Evolutionary conservation across 2,329 filamentous ascomycete genomes (phyloP).

Genomic region (Penicillium sp.): DNA sequence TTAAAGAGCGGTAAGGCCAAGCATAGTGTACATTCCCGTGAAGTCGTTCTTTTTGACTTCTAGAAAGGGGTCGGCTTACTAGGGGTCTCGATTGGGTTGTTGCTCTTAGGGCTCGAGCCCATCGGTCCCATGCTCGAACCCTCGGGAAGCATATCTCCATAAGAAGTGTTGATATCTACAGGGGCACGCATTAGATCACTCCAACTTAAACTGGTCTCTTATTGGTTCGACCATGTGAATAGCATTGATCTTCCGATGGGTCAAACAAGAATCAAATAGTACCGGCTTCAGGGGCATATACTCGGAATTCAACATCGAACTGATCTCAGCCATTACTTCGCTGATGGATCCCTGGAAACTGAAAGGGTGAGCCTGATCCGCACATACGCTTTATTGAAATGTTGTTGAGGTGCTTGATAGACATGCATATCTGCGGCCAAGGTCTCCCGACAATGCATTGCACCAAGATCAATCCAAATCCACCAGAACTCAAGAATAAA

Average conservation of each 20-base stretch:
- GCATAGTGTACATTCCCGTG: constrained; percentile 9
- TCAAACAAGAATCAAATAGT: background rate
- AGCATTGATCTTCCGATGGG: background rate
- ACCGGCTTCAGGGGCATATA: background rate
- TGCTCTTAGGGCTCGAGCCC: constrained; percentile 16
- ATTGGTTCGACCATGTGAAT: background rate
- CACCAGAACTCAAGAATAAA: no score
- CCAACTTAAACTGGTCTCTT: background rate
- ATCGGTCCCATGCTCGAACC: background rate
- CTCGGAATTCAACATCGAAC: background rate
- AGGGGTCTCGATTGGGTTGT: constrained; percentile 17
- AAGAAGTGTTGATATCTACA: background rate
- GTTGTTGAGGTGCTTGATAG: background rate
- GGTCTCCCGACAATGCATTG: background rate
- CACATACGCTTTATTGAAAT: background rate
- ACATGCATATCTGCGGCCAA: background rate
- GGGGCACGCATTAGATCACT: background rate
- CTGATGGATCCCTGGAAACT: background rate
- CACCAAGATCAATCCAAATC: background rate
- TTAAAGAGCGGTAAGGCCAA: constrained; percentile 22
- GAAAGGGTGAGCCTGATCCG: background rate
- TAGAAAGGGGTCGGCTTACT: constrained; percentile 15
- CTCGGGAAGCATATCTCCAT: background rate
- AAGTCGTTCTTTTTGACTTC: constrained; percentile 9
- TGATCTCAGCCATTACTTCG: background rate